Evolutionary conservation across 139 green algal species (phyloP), one percentile per base, ranked within the genome.

Genomic region (Picochlorum sp.): DNA sequence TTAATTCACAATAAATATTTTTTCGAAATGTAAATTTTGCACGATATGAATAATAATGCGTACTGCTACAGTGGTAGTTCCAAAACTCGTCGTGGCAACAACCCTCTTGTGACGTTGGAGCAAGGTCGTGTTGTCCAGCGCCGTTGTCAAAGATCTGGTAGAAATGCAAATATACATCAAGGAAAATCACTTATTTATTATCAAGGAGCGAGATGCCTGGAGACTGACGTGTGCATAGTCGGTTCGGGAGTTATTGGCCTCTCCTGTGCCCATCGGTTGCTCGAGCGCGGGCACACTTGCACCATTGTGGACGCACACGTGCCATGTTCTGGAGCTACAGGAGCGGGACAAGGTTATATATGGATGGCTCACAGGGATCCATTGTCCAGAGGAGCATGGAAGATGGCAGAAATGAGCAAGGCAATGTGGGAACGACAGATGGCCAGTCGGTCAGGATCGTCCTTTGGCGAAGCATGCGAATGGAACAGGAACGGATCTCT

Each of bases 341-440:
- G 65, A n/a, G 65, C 69, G 75, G 78, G 81, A 7, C 82, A 87
- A 47, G 78, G 81, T 4, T 90, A 89, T 58, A 69, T 89, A 1
- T 90, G 82, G 82, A 56, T 87, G 69, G 64, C 67, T 5, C 81
- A 89, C 49, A 60, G 81, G 1, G 30, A 68, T 7, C 63, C 74
- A 2, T 26, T 26, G 31, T 70, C 55, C 18, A 33, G 20, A n/a
- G 62, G n/a, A 3, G 41, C 47, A n/a, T 90, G 76, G 74, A 31
- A 55, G 2, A 58, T 86, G 36, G 78, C 78, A 2, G 33, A 53
- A 0, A 50, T 56, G 33, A 83, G 74, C 60, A 78, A 74, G 16
- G 33, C 41, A 7, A 45, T 81, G 37, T 89, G 81, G 82, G 32
- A 45, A 14, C 39, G 70, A 50, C 30, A 51, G 9, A 33, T 75